phyloP scores from a whole-genome alignment of 306 rosid genomes.

The Acacia confusa region DNA sequence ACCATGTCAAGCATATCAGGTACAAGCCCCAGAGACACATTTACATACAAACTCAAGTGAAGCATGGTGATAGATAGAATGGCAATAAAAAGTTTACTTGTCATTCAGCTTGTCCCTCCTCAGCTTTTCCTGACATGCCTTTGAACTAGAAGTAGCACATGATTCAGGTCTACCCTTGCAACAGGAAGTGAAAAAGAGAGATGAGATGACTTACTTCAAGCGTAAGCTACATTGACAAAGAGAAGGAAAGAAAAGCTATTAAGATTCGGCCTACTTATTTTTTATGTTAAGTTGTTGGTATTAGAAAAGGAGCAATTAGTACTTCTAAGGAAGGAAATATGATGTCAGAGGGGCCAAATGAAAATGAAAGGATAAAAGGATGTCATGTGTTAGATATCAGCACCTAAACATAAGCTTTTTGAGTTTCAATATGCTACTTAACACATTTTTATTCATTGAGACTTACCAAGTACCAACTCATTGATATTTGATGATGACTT shows the following conservation, averaged over 20 bases:
- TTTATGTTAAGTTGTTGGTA: neutral
- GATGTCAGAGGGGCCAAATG: neutral
- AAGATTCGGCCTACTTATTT: neutral
- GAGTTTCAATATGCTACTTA: conserved; percentile 9
- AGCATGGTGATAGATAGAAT: neutral
- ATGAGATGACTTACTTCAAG: conserved; percentile 3
- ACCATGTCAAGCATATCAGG: conserved; percentile 37
- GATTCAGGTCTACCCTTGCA: conserved; percentile 78
- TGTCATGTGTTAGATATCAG: conserved; percentile 12
- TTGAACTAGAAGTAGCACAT: conserved; percentile 66
- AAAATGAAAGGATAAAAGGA: neutral
- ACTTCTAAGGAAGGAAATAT: conserved; percentile 7
- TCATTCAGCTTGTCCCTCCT: conserved; percentile 95
- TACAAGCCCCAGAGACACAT: conserved; percentile 21
- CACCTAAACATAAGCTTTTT: neutral
- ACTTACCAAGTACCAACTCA: neutral
- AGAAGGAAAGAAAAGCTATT: neutral
- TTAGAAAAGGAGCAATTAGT: neutral
- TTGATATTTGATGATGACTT: conserved; percentile 1
- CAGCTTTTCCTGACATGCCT: conserved; percentile 94
- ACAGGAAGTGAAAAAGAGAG: conserved; percentile 24
- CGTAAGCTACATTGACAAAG: neutral
- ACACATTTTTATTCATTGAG: conserved; percentile 12
- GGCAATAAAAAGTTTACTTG: conserved; percentile 50
- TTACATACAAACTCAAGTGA: conserved; percentile 3